Percentiles rank a stretch among this genome's conserved stretches.
phyloP scores from a whole-genome alignment of 495 filamentous ascomycete species.

The Aspergillus bridgeri region DNA sequence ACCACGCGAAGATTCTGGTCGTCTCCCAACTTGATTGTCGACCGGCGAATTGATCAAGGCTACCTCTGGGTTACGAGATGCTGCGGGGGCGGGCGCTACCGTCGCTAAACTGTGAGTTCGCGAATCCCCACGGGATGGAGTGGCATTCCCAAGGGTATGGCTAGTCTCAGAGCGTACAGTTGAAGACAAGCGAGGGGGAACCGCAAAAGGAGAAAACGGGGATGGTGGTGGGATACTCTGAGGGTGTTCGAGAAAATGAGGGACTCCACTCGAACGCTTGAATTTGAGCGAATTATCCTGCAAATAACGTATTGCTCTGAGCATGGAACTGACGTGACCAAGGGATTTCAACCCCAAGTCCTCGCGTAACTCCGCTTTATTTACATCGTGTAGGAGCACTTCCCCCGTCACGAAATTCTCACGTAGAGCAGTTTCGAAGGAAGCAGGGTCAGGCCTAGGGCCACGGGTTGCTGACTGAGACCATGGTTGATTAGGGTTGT shows the following conservation, averaged over 20 bases:
- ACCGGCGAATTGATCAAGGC: neutral
- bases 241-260: neutral
- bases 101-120: neutral
- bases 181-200: neutral
- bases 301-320: conserved; percentile 45
- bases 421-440: conserved; percentile 52
- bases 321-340: conserved; percentile 43
- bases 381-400: conserved; percentile 53
- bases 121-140: neutral
- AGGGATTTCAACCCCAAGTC: conserved; percentile 49
- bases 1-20: neutral
- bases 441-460: conserved; percentile 47
- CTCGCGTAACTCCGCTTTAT: conserved; percentile 40
- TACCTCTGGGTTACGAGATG: neutral
- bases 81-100: neutral
- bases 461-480: conserved; percentile 22
- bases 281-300: conserved; percentile 41
- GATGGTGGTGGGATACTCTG: neutral
- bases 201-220: neutral
- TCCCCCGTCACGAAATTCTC: conserved; percentile 60
- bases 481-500: conserved; percentile 42
- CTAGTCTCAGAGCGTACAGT: neutral
- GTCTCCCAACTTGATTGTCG: neutral
- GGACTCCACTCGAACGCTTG: conserved; percentile 7
- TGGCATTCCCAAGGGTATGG: neutral